Conservation (phyloP, 129 eudicot species). For the Apium graveolens region DNA sequence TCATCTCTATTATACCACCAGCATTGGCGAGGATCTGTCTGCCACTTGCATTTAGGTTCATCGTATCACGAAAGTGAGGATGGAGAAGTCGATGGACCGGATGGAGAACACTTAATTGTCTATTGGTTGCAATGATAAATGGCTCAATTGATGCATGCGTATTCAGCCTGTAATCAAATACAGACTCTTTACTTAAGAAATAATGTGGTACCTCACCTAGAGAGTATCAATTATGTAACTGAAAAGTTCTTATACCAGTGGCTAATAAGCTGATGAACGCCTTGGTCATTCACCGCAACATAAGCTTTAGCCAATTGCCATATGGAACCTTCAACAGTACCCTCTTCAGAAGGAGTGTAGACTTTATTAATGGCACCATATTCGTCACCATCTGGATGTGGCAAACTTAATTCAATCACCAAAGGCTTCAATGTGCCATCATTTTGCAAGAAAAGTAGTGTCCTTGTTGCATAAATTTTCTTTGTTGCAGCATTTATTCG, state of each 20-base stretch:
- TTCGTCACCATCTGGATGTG: slow-evolving; percentile 38
- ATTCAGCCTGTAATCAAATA: slow-evolving; percentile 35
- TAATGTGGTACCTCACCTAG: background rate
- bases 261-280: slow-evolving; percentile 47
- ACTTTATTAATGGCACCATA: slow-evolving; percentile 34
- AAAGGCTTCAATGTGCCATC: slow-evolving; percentile 41
- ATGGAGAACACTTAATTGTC: slow-evolving; percentile 60
- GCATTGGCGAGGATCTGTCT: slow-evolving; percentile 39
- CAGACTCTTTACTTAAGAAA: background rate
- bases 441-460: slow-evolving; percentile 36
- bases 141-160: slow-evolving; percentile 61
- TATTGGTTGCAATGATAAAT: slow-evolving; percentile 46
- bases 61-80: slow-evolving; percentile 54
- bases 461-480: slow-evolving; percentile 46
- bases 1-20: slow-evolving; percentile 42
- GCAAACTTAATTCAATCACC: slow-evolving; percentile 47
- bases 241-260: slow-evolving; percentile 27
- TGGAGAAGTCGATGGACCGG: slow-evolving; percentile 53
- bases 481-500: slow-evolving; percentile 34
- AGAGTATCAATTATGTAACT: background rate
- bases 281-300: slow-evolving; percentile 47
- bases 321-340: slow-evolving; percentile 12
- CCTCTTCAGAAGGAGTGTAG: slow-evolving; percentile 30
- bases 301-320: slow-evolving; percentile 63
- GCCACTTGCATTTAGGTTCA: slow-evolving; percentile 43